Evolutionary conservation across 176 grass and related monocot genomes (phyloP).

Genomic region (Oryza officinalis): DNA sequence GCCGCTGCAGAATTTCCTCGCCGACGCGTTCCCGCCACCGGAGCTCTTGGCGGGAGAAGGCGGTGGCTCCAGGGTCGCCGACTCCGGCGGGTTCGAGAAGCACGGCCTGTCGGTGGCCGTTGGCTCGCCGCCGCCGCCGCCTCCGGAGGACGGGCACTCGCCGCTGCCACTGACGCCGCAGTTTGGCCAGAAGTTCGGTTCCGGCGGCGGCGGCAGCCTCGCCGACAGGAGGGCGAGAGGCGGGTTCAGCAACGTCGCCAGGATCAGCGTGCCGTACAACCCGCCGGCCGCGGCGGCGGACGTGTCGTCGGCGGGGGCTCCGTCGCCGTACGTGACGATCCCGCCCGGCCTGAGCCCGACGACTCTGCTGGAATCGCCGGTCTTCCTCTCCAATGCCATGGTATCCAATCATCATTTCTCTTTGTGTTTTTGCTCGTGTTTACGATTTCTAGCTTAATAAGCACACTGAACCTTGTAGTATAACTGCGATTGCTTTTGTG

Average conservation of each 20-base stretch:
- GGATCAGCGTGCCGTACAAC: slow-evolving; percentile 41
- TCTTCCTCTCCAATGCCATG: slow-evolving; percentile 78
- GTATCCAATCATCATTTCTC: slow-evolving; percentile 24
- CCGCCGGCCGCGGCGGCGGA: slow-evolving; percentile 9
- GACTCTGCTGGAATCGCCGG: slow-evolving; percentile 61
- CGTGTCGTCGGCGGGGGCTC: slow-evolving; percentile 31
- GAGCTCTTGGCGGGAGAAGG: slow-evolving; percentile 11
- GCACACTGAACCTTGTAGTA: background rate
- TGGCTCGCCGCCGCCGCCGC: background rate
- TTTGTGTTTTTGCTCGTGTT: background rate
- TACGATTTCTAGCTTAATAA: background rate
- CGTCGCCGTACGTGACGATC: slow-evolving; percentile 73
- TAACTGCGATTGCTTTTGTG: background rate
- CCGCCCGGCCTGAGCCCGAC: slow-evolving; percentile 73
- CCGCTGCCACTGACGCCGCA: slow-evolving; percentile 24
- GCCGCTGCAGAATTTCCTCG: slow-evolving; percentile 27
- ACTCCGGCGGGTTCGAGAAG: background rate
- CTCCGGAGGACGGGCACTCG: background rate
- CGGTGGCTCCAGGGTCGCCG: background rate
- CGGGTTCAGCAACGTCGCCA: slow-evolving; percentile 44
- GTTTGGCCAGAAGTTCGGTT: slow-evolving; percentile 40
- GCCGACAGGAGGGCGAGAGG: slow-evolving; percentile 60
- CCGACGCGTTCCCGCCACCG: slow-evolving; percentile 33
- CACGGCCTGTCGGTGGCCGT: background rate
- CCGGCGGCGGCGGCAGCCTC: slow-evolving; percentile 36